Percentiles rank a stretch among this genome's conserved stretches.
Evolutionary conservation across 2,329 filamentous ascomycete species (phyloP).

Genomic region (Knufia fluminis): DNA sequence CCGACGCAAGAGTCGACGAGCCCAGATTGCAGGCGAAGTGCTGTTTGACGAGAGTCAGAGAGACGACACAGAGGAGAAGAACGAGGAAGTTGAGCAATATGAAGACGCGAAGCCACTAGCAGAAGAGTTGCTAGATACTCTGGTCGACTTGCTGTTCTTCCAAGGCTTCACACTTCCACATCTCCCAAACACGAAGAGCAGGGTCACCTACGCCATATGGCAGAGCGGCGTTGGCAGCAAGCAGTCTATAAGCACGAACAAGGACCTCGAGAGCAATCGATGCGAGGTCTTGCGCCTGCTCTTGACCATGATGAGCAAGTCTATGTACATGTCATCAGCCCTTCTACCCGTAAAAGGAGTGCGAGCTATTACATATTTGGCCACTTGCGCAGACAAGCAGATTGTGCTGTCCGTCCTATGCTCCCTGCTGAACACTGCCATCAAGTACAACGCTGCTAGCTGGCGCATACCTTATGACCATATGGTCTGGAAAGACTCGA

Average conservation of each 20-base stretch:
- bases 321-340: constrained; percentile 81
- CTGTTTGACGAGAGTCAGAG: constrained; percentile 69
- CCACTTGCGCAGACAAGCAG: constrained; percentile 81
- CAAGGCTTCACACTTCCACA: constrained; percentile 77
- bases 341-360: constrained; percentile 74
- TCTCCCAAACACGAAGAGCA: constrained; percentile 60
- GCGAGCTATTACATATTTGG: constrained; percentile 77
- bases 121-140: constrained; percentile 83
- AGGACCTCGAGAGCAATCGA: constrained; percentile 86
- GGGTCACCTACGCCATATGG: constrained; percentile 92
- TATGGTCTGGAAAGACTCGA: constrained; percentile 81
- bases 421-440: constrained; percentile 84
- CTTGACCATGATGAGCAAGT: constrained; percentile 76
- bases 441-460: constrained; percentile 90
- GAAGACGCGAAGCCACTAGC: constrained; percentile 80
- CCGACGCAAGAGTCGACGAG: constrained; percentile 60
- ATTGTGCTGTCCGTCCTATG: constrained; percentile 82
- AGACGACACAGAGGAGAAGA: constrained; percentile 36
- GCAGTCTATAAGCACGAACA: constrained; percentile 74
- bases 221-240: constrained; percentile 96
- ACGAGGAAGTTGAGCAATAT: constrained; percentile 50
- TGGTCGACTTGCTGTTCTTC: constrained; percentile 85
- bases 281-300: constrained; percentile 82
- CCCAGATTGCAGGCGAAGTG: constrained; percentile 61
- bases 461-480: constrained; percentile 95